Conservation (phyloP, 2,329 filamentous ascomycete species). For the Podosphaera aphanis region DNA sequence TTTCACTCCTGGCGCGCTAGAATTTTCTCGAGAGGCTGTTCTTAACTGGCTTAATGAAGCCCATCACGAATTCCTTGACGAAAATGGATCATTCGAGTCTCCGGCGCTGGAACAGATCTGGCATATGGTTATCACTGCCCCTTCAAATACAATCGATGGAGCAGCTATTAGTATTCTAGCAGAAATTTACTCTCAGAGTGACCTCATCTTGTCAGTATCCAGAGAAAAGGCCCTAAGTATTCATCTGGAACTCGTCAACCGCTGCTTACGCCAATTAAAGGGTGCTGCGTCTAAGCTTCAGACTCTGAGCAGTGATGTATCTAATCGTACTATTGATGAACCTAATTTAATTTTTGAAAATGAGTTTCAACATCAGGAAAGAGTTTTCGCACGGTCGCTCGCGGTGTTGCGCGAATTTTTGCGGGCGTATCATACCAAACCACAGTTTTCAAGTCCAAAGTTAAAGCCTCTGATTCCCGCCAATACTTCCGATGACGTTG, state of each 20-base stretch:
- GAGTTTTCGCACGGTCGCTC: constrained; percentile 44
- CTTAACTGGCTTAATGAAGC: constrained; percentile 25
- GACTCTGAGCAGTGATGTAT: constrained; percentile 20
- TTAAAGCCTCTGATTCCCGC: constrained; percentile 24
- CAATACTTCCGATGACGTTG: constrained; percentile 26
- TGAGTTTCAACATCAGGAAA: constrained; percentile 29
- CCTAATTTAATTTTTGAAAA: constrained; percentile 29
- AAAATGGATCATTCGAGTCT: constrained; percentile 26
- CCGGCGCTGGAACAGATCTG: constrained; percentile 51
- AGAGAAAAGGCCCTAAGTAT: constrained; percentile 27
- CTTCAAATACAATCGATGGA: constrained; percentile 39
- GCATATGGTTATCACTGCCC: constrained; percentile 52
- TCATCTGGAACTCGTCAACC: constrained; percentile 47
- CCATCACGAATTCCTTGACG: constrained; percentile 24
- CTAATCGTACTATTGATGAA: constrained; percentile 24
- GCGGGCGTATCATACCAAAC: constrained; percentile 33
- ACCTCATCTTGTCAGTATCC: constrained; percentile 25
- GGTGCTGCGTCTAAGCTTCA: constrained; percentile 35
- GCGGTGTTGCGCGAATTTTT: constrained; percentile 45
- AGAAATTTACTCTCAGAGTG: constrained; percentile 43
- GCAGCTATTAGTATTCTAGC: constrained; percentile 49
- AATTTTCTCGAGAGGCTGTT: constrained; percentile 34
- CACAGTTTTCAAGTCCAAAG: constrained; percentile 35
- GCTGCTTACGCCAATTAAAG: constrained; percentile 49
- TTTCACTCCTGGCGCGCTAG: constrained; percentile 36